Evolutionary conservation across 2,329 filamentous ascomycete genomes (phyloP).

Genomic region (Fusarium verticillioides): DNA sequence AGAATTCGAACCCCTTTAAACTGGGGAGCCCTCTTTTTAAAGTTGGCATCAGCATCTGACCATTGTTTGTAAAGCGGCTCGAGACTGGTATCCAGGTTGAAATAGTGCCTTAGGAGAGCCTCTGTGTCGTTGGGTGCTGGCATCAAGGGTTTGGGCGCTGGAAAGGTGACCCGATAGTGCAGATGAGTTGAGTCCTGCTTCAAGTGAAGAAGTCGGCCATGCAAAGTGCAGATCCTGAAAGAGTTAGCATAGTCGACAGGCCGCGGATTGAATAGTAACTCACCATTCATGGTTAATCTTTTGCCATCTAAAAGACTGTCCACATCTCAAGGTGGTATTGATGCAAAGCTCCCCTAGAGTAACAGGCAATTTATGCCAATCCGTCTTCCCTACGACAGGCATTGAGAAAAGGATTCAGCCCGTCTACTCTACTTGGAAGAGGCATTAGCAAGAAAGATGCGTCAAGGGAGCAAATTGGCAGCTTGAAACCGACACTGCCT

Average conservation of each 20-base stretch:
- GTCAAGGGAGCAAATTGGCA: not conserved
- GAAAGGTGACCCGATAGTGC: slow-evolving; percentile 81
- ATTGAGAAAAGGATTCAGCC: slow-evolving; percentile 33
- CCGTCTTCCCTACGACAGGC: slow-evolving; percentile 64
- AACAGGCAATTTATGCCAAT: slow-evolving; percentile 90
- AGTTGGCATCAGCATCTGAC: slow-evolving; percentile 87
- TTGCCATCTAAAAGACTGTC: slow-evolving; percentile 96
- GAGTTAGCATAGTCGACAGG: slow-evolving; percentile 8
- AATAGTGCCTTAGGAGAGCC: slow-evolving; percentile 81
- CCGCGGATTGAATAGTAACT: slow-evolving; percentile 16
- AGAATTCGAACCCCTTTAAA: slow-evolving; percentile 94
- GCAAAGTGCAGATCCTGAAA: slow-evolving; percentile 79
- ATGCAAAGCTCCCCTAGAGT: slow-evolving; percentile 89
- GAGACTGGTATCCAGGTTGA: slow-evolving; percentile 85
- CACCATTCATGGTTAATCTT: slow-evolving; percentile 88
- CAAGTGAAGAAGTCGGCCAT: slow-evolving; percentile 85
- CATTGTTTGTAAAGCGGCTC: slow-evolving; percentile 83
- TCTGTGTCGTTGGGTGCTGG: slow-evolving; percentile 72
- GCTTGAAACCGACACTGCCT: not conserved
- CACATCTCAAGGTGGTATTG: slow-evolving; percentile 92
- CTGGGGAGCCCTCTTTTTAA: slow-evolving; percentile 83
- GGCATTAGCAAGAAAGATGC: not conserved
- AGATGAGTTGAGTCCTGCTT: slow-evolving; percentile 83
- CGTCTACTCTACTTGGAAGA: not conserved
- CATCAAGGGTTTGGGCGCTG: slow-evolving; percentile 42